Conservation (phyloP, 139 green algal genomes). For the Edaphochlamys debaryana region DNA sequence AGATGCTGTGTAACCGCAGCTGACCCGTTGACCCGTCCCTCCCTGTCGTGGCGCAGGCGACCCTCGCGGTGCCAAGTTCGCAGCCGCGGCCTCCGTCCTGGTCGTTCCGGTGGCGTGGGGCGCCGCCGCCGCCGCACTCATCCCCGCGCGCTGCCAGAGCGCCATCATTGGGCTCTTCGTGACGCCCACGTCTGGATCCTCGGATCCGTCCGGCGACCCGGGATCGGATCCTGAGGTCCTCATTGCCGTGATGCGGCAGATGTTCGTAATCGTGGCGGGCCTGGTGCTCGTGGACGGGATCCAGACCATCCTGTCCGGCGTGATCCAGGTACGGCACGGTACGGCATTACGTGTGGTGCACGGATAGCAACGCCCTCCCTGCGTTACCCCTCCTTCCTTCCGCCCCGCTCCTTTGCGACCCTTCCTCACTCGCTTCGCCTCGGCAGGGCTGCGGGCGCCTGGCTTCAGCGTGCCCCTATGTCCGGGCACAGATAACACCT, state of each 20-base stretch:
- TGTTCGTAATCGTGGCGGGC: constrained; percentile 49
- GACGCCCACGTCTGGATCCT: neutral
- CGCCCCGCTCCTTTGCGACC: too few species aligned
- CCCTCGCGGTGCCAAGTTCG: neutral
- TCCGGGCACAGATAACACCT: too few species aligned
- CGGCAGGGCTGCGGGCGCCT: too few species aligned
- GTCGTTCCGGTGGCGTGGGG: constrained; percentile 31
- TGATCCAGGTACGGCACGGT: constrained; percentile 45
- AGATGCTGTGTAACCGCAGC: too few species aligned
- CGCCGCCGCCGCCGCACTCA: constrained; percentile 23
- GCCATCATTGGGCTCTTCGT: constrained; percentile 35
- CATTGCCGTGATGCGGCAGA: neutral
- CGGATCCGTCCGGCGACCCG: neutral
- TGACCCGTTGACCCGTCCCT: too few species aligned
- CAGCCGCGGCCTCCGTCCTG: constrained; percentile 13
- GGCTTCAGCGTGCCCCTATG: too few species aligned
- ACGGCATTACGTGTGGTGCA: neutral
- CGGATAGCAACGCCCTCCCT: neutral
- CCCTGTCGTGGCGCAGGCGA: too few species aligned
- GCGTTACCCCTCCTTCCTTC: too few species aligned
- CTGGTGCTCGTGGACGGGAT: constrained; percentile 61
- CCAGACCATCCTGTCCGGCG: constrained; percentile 61
- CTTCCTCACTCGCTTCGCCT: too few species aligned
- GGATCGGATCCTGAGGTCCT: too few species aligned
- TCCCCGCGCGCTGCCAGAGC: constrained; percentile 6